Evolutionary conservation across 2,329 filamentous ascomycete genomes (phyloP).

Genomic region (Trichoderma sp.): DNA sequence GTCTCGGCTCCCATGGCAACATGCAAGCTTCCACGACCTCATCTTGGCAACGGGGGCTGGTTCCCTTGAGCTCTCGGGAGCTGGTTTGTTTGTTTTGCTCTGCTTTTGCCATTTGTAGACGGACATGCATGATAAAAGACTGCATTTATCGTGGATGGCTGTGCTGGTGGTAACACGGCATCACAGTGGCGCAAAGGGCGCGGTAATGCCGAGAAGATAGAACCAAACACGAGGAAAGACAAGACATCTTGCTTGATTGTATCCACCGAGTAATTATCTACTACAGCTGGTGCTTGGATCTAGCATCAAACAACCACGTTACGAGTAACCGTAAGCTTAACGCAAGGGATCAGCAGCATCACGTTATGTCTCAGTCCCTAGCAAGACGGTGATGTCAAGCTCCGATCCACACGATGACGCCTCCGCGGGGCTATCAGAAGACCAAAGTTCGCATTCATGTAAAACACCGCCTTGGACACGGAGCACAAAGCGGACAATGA

Average conservation of each 20-base stretch:
- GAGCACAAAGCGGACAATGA: not conserved
- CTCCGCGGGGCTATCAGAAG: not conserved
- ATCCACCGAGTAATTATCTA: not conserved
- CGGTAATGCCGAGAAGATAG: not conserved
- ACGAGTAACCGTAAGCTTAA: not conserved
- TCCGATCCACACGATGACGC: constrained; percentile 5
- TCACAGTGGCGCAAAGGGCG: not conserved
- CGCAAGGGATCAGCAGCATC: not conserved
- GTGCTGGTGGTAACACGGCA: constrained; percentile 6
- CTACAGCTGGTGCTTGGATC: not conserved
- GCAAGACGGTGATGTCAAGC: not conserved
- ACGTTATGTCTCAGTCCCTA: not conserved
- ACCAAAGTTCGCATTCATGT: not conserved
- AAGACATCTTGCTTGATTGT: not conserved
- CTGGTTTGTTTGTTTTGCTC: not conserved
- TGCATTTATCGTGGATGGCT: not conserved
- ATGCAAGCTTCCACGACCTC: not conserved
- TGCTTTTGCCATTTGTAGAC: not conserved
- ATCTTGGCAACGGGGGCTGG: not conserved
- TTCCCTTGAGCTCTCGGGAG: not conserved
- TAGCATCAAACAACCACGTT: not conserved
- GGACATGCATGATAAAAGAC: not conserved
- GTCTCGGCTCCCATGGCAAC: not conserved
- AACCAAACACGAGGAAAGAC: not conserved
- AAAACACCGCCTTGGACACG: not conserved